Evolutionary conservation across 2,329 filamentous ascomycete genomes (phyloP).

Genomic region (Ophiostoma australiae): DNA sequence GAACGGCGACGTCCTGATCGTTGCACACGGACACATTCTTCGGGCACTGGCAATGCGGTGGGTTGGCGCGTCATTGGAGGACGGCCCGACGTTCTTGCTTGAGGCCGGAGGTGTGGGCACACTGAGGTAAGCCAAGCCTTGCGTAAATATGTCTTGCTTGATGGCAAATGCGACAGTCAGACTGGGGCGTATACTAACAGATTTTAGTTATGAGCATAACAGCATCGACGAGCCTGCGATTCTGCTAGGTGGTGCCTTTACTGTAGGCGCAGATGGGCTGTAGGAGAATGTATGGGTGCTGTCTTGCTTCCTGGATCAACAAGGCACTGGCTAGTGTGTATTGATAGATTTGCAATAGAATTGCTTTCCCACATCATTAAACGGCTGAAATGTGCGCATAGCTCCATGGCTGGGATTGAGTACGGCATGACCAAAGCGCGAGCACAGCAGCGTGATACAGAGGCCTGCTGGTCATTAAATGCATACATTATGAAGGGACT

Average conservation of each 20-base stretch:
- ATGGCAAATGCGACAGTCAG: not conserved
- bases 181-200: conserved; percentile 10
- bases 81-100: conserved; percentile 74
- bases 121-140: conserved; percentile 54
- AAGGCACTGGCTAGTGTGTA: not conserved
- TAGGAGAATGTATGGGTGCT: conserved; percentile 14
- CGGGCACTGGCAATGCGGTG: conserved; percentile 84
- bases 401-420: not conserved
- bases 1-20: conserved; percentile 64
- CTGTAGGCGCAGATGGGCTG: conserved; percentile 38
- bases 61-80: conserved; percentile 66
- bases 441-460: not conserved
- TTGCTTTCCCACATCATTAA: not conserved
- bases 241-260: conserved; percentile 68
- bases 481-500: not conserved
- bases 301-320: not conserved
- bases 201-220: conserved; percentile 68
- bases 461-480: not conserved
- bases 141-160: conserved; percentile 13
- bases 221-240: conserved; percentile 75
- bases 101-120: conserved; percentile 83
- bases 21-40: conserved; percentile 87
- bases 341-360: not conserved
- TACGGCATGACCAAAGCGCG: not conserved
- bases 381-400: not conserved